Conservation (phyloP, 352 stramenopile species). For the Globisporangium nodosum region DNA sequence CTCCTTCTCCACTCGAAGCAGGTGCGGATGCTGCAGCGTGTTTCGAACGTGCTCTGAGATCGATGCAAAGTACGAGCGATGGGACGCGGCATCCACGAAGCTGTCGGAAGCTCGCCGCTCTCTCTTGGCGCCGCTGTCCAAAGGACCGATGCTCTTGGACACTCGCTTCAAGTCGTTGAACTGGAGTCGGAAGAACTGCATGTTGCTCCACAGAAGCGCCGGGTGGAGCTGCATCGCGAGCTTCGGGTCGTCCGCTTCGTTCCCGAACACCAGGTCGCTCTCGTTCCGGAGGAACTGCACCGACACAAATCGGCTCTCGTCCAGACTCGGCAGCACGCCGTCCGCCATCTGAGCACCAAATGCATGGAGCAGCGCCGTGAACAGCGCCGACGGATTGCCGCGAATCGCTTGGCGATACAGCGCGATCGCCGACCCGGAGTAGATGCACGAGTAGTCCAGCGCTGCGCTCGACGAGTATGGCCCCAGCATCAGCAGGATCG, state of each 20-base stretch:
- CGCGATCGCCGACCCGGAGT: conserved; percentile 14
- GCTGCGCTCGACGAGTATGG: conserved; percentile 52
- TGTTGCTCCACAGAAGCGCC: conserved; percentile 31
- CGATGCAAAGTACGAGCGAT: conserved; percentile 4
- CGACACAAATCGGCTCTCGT: conserved; percentile 47
- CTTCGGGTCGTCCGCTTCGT: conserved; percentile 43
- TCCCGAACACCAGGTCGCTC: conserved; percentile 47
- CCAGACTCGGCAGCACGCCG: conserved; percentile 44
- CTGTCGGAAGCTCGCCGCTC: neutral
- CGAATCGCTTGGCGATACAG: conserved; percentile 46
- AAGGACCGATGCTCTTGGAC: conserved; percentile 1
- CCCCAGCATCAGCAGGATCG: conserved; percentile 55
- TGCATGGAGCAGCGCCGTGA: conserved; percentile 45
- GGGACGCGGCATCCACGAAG: conserved; percentile 3
- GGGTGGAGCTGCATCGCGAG: conserved; percentile 38
- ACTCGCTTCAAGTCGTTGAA: conserved; percentile 40
- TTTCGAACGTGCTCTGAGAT: conserved; percentile 3
- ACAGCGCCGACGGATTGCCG: conserved; percentile 50
- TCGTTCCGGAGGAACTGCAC: conserved; percentile 52
- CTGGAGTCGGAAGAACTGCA: conserved; percentile 55
- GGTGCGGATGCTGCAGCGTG: conserved; percentile 11
- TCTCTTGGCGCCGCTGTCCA: neutral
- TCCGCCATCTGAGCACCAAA: conserved; percentile 50
- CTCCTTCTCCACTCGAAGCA: conserved; percentile 29
- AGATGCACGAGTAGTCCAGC: conserved; percentile 20